A percentile compares a stretch with the other conserved stretches of the same genome.
Evolutionary conservation across 2,329 filamentous ascomycete genomes (phyloP).

Genomic region (Ascochyta koolunga): DNA sequence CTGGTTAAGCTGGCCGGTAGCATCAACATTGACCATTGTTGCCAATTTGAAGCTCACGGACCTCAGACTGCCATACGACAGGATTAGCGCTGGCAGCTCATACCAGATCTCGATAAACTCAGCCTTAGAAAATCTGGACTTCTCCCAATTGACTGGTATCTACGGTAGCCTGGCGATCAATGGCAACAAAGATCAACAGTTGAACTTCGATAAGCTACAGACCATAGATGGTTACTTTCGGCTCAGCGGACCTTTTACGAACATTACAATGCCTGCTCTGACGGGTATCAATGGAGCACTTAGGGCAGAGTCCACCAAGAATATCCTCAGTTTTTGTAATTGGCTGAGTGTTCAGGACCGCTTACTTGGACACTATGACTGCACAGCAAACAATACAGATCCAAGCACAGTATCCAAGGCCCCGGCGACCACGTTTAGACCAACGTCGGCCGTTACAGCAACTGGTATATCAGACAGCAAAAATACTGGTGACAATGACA

Average conservation of each 20-base stretch:
- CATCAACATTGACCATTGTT: conserved; percentile 20
- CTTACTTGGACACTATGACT: conserved; percentile 23
- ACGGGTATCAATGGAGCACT: conserved; percentile 22
- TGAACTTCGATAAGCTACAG: conserved; percentile 23
- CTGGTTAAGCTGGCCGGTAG: conserved; percentile 32
- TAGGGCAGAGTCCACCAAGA: conserved; percentile 18
- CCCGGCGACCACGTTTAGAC: not conserved
- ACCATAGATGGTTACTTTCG: conserved; percentile 25
- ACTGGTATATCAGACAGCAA: not conserved
- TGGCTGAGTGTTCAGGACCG: conserved; percentile 12
- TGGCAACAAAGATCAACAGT: conserved; percentile 6
- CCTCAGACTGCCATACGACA: conserved; percentile 21
- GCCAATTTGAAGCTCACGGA: conserved; percentile 21
- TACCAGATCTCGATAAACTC: conserved; percentile 21
- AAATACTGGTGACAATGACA: not conserved
- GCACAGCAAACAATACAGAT: conserved; percentile 19
- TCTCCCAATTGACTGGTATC: conserved; percentile 18
- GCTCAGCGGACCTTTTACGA: conserved; percentile 23
- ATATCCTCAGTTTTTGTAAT: conserved; percentile 24
- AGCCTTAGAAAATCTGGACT: conserved; percentile 11
- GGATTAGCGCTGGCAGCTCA: conserved; percentile 21
- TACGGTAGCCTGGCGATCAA: conserved; percentile 23
- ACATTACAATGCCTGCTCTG: conserved; percentile 29
- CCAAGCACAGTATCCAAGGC: not conserved
- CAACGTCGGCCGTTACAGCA: not conserved